These are phyloP conservation scores for Pseudotsuga menziesii DNA, from an alignment of 75 land plant genomes.

Conservation along the genomic window DNA sequence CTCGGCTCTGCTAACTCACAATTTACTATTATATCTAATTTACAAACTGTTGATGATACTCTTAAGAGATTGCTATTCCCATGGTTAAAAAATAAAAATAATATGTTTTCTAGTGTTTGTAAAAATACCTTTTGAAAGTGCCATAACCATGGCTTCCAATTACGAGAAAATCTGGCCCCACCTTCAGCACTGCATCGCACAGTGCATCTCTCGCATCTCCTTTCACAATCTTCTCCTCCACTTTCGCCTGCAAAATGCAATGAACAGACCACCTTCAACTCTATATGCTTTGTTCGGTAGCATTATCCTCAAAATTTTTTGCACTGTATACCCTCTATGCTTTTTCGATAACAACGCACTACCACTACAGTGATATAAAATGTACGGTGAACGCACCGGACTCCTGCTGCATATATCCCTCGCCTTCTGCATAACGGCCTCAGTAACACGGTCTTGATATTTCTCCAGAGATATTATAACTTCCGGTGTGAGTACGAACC, in stretches of 20 bases:
- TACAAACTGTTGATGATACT: too few species aligned
- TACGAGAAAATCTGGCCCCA: slow-evolving; percentile 41
- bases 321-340: too few species aligned
- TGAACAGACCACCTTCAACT: too few species aligned
- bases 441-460: slow-evolving; percentile 9
- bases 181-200: slow-evolving; percentile 38
- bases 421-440: slow-evolving; percentile 27
- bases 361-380: too few species aligned
- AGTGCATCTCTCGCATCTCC: slow-evolving; percentile 67
- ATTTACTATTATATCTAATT: too few species aligned
- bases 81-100: too few species aligned
- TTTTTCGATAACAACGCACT: too few species aligned
- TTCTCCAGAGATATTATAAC: slow-evolving; percentile 4
- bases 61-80: too few species aligned
- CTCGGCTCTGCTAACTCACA: too few species aligned
- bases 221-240: slow-evolving; percentile 35
- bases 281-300: too few species aligned
- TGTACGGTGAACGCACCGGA: neutral
- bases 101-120: neutral
- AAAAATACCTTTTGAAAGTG: slow-evolving; percentile 48
- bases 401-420: slow-evolving; percentile 24
- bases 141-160: slow-evolving; percentile 74
- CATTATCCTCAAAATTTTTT: too few species aligned
- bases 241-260: slow-evolving; percentile 31
- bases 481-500: slow-evolving; percentile 10